These are phyloP conservation scores for Cercospora nicotianae DNA, from an alignment of 2,329 filamentous ascomycete species.

Conservation along the genomic window DNA sequence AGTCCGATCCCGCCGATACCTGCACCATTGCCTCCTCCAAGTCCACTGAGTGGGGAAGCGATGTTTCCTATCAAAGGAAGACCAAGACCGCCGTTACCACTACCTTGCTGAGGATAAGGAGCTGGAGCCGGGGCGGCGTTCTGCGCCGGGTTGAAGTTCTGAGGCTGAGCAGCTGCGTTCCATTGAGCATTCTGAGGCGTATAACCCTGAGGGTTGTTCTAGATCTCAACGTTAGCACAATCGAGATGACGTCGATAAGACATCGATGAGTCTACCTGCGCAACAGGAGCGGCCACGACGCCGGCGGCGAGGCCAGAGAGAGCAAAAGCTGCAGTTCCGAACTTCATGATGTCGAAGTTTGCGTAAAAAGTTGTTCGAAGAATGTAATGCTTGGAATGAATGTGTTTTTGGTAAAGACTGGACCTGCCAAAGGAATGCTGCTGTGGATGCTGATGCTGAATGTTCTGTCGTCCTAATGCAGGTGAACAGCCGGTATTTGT, in stretches of 20 bases:
- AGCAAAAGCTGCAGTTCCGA: not conserved
- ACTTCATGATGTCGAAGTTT: not conserved
- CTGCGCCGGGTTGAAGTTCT: not conserved
- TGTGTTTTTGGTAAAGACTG: not conserved
- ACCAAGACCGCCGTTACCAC: not conserved
- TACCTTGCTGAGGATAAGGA: not conserved
- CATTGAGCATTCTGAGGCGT: not conserved
- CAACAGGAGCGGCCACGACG: not conserved
- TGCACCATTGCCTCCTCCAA: not conserved
- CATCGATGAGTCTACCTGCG: not conserved
- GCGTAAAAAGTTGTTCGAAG: not conserved
- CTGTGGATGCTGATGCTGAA: not conserved
- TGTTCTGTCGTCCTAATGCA: not conserved
- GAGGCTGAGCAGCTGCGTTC: not conserved
- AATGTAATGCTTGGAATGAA: not conserved
- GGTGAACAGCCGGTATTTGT: not conserved
- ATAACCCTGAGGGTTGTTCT: not conserved
- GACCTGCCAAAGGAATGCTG: not conserved
- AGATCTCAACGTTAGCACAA: not conserved
- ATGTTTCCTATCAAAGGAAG: not conserved
- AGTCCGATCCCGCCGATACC: not conserved
- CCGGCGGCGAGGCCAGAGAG: constrained; percentile 2
- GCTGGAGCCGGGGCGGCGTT: not conserved
- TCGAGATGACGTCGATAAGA: not conserved
- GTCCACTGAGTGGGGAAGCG: not conserved